phyloP scores from a whole-genome alignment of 1,284 basidiomycete genomes.

The Golubevia sp. region DNA sequence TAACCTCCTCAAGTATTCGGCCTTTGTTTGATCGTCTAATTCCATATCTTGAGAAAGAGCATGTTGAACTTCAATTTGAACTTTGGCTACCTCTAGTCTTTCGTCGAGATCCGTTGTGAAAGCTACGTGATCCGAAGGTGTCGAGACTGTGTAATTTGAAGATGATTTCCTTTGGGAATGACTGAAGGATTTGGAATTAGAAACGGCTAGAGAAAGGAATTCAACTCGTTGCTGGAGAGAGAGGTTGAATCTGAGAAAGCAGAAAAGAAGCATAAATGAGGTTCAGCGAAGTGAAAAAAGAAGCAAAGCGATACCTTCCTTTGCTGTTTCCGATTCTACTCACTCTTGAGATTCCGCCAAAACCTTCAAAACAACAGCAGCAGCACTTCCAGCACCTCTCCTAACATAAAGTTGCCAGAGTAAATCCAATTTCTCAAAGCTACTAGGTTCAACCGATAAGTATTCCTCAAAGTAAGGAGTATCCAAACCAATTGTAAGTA shows the following conservation, averaged over 20 bases:
- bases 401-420: conserved; percentile 93
- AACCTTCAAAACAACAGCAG: conserved; percentile 82
- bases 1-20: no score
- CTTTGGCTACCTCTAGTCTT: conserved; percentile 93
- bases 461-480: conserved; percentile 85
- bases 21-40: no score
- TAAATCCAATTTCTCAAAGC: conserved; percentile 81
- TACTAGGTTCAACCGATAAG: conserved; percentile 78
- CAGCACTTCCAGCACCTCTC: conserved; percentile 72
- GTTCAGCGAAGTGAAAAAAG: neutral
- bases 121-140: conserved; percentile 81
- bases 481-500: conserved; percentile 67
- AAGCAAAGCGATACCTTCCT: no score
- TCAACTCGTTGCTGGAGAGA: conserved; percentile 51
- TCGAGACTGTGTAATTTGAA: no score
- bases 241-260: conserved; percentile 13
- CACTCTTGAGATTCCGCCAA: conserved; percentile 85
- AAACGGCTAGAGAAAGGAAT: conserved; percentile 73
- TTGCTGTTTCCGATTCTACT: conserved; percentile 49
- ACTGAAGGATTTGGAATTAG: conserved; percentile 76
- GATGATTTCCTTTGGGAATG: conserved; percentile 14
- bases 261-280: neutral
- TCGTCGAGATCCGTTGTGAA: conserved; percentile 93
- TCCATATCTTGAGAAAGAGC: no score
- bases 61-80: conserved; percentile 75